A percentile compares a stretch with the other conserved stretches of the same genome.
phyloP scores from a whole-genome alignment of 108 stramenopile species.

The Asterionellopsis glacialis region DNA sequence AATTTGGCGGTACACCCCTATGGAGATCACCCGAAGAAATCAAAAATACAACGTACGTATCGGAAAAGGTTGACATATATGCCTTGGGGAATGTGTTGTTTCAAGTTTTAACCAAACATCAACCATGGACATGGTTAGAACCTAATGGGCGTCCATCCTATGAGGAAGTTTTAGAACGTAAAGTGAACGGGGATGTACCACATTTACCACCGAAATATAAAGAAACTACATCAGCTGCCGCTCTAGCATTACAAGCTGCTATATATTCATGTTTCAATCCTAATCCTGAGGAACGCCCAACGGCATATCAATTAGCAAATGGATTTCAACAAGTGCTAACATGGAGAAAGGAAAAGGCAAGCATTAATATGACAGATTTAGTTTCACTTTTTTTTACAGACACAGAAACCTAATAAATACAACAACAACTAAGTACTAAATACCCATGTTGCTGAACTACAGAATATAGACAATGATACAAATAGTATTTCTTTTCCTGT shows the following conservation, averaged over 20 bases:
- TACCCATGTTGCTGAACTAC: too few relatives aligned
- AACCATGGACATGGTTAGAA: constrained; percentile 52
- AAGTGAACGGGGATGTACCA: constrained; percentile 22
- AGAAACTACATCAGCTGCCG: constrained; percentile 18
- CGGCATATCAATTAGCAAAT: constrained; percentile 29
- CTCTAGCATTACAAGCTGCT: constrained; percentile 19
- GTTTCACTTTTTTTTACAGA: too few relatives aligned
- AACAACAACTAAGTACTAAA: too few relatives aligned
- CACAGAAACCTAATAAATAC: too few relatives aligned
- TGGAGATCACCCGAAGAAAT: constrained; percentile 57
- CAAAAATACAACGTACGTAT: constrained; percentile 28
- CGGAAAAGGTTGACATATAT: constrained; percentile 68
- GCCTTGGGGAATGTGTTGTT: constrained; percentile 54
- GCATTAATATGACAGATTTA: not conserved
- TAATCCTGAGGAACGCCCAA: constrained; percentile 24
- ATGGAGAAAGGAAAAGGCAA: constrained; percentile 9
- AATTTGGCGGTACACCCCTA: constrained; percentile 19
- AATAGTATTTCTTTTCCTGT: too few relatives aligned
- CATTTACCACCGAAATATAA: constrained; percentile 28
- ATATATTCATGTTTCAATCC: constrained; percentile 30
- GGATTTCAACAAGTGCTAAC: constrained; percentile 10
- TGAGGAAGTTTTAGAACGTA: constrained; percentile 26
- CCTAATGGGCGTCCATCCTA: constrained; percentile 21
- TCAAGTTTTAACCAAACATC: constrained; percentile 39
- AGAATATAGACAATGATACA: too few relatives aligned